Base-by-base conservation (phyloP, 129 eudicot genomes). In the Flaveria ramosissima region DNA sequence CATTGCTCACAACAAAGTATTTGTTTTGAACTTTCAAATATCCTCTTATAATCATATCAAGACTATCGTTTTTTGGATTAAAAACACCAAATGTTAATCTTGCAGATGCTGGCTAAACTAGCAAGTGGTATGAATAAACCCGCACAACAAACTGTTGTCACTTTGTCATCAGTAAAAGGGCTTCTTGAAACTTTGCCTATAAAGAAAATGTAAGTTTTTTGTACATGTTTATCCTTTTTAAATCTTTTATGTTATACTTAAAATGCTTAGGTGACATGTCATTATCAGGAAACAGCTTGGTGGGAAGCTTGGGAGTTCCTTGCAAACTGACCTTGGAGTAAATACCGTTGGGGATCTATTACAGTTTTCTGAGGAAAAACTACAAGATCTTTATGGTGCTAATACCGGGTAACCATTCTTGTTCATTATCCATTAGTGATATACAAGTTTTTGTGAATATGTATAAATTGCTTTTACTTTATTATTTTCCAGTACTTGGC, bases 111-210 rank as follows among this genome's bases (percentile, higher is more conserved):
- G 84, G 98, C 98, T 27, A 91, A 94, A 77, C 82, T 94, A 70
- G 96, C 96, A 57, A 94, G 97, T 83, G 97, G 98, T 43, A 91
- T 94, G 97, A 87, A 94, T 77, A 94, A 94, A 78, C 98, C 98
- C 65, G 98, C 96, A 71, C 98, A 94, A 75, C 98, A 94, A 84
- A 94, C 98, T 59, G 81, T 91, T 69, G 98, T 94, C 74, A 90
- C 96, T 4, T 87, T 77, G 32, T 78, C 92, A 52, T 87, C 97
- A 73, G 96, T 94, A 20, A 80, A 81, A 72, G 82, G 79, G 53
- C 82, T 94, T 78, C 98, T 94, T 46, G 93, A 80, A 72, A 24
- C 86, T 71, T 77, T 91, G 66, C 98, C 94, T 17, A 80, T 94
- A 71, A 94, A 91, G 88, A 94, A 94, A 91, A 91, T 94, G 98